phyloP scores from a whole-genome alignment of 2,329 filamentous ascomycete species.

The Clarireedia hainanense region DNA sequence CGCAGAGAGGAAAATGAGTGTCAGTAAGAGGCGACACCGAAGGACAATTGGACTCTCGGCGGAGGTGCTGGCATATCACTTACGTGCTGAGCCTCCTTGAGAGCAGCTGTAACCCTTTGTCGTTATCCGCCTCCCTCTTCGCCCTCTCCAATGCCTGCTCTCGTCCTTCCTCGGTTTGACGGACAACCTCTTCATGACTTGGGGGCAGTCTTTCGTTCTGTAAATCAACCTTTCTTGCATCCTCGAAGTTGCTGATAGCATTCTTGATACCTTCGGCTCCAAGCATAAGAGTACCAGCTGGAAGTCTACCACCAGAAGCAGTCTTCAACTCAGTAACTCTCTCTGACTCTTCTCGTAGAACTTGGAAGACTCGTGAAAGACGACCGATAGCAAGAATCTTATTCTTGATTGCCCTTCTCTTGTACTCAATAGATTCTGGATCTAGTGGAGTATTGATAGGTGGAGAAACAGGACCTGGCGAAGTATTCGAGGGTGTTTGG shows the following conservation, averaged over 20 bases:
- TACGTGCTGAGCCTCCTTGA: slow-evolving; percentile 94
- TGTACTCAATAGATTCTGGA: slow-evolving; percentile 83
- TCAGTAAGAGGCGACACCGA: slow-evolving; percentile 1
- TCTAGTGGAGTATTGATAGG: slow-evolving; percentile 53
- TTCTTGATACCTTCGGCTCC: slow-evolving; percentile 98
- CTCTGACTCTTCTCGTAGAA: slow-evolving; percentile 94
- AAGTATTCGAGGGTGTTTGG: slow-evolving; percentile 55
- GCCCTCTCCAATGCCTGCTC: slow-evolving; percentile 80
- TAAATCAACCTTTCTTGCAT: slow-evolving; percentile 91
- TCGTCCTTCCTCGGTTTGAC: slow-evolving; percentile 73
- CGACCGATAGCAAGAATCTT: slow-evolving; percentile 97
- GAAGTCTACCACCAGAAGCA: slow-evolving; percentile 82
- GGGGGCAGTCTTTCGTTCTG: slow-evolving; percentile 95
- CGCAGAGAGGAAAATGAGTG: not conserved
- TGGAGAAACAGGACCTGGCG: slow-evolving; percentile 66
- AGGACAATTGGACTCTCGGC: not conserved
- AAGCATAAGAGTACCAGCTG: slow-evolving; percentile 93
- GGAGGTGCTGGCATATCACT: slow-evolving; percentile 35
- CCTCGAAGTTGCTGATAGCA: slow-evolving; percentile 93
- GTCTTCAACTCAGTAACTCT: slow-evolving; percentile 97
- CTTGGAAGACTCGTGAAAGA: slow-evolving; percentile 95
- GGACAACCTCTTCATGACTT: slow-evolving; percentile 82
- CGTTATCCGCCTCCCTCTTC: slow-evolving; percentile 82
- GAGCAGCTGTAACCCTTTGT: slow-evolving; percentile 76
- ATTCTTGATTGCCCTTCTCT: slow-evolving; percentile 97